These are phyloP conservation scores for Schwanniomyces etchellsii DNA, from an alignment of 1,139 yeast genomes.

Conservation along the genomic window DNA sequence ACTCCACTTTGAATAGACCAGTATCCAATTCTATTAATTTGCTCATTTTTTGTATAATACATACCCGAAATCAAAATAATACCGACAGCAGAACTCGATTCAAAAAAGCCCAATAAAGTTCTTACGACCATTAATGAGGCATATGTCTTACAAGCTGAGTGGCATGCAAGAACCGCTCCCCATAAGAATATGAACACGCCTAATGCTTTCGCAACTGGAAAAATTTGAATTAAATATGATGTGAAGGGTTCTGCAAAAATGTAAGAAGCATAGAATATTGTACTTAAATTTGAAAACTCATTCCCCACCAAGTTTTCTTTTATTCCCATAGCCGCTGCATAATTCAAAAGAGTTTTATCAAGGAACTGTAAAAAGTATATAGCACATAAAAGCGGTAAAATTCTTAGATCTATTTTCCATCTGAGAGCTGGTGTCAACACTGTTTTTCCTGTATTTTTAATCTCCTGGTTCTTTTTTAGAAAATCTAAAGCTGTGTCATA, in stretches of 20 bases:
- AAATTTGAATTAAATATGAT: constrained; percentile 21
- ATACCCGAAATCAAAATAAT: constrained; percentile 35
- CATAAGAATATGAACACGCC: constrained; percentile 22
- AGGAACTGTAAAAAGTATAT: constrained; percentile 32
- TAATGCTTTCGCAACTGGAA: constrained; percentile 23
- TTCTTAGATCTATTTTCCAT: constrained; percentile 16
- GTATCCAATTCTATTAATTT: constrained; percentile 28
- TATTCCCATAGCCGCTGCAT: constrained; percentile 41
- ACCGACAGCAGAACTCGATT: constrained; percentile 42
- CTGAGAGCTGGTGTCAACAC: too few relatives aligned
- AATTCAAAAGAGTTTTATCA: constrained; percentile 30
- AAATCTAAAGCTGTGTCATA: too few relatives aligned
- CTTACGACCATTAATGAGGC: constrained; percentile 27
- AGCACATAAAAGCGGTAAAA: constrained; percentile 21
- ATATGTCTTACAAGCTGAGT: constrained; percentile 20
- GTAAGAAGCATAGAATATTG: constrained; percentile 31
- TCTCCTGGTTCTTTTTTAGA: too few relatives aligned
- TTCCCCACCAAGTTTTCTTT: constrained; percentile 24
- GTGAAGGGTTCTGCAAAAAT: constrained; percentile 34
- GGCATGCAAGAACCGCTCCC: constrained; percentile 25
- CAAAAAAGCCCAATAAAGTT: constrained; percentile 26
- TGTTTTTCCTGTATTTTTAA: too few relatives aligned
- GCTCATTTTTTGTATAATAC: constrained; percentile 38
- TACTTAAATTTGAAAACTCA: constrained; percentile 25
- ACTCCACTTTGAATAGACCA: constrained; percentile 37